phyloP scores from a whole-genome alignment of 2,329 filamentous ascomycete genomes.

The Colletotrichum sansevieriae region DNA sequence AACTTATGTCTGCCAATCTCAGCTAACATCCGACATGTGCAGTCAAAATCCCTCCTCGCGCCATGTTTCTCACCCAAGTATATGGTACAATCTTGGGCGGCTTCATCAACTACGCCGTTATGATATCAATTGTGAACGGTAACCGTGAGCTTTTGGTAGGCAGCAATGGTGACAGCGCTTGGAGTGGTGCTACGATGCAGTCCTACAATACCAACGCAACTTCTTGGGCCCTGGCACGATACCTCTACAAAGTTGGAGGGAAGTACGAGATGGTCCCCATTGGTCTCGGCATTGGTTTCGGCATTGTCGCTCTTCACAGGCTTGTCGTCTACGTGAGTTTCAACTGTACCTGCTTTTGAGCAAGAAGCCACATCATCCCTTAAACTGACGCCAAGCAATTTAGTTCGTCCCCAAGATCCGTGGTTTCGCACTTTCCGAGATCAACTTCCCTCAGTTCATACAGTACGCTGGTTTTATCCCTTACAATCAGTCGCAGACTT shows the following conservation, averaged over 20 bases:
- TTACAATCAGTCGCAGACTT: slow-evolving; percentile 68
- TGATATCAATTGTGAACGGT: slow-evolving; percentile 64
- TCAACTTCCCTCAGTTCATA: slow-evolving; percentile 68
- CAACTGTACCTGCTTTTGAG: neutral
- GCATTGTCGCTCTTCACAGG: slow-evolving; percentile 58
- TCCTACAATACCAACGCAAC: slow-evolving; percentile 61
- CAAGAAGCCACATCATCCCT: neutral
- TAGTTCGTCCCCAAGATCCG: slow-evolving; percentile 63
- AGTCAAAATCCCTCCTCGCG: slow-evolving; percentile 67
- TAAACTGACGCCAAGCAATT: neutral
- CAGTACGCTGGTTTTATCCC: slow-evolving; percentile 68
- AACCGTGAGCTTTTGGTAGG: slow-evolving; percentile 62
- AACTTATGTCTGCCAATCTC: slow-evolving; percentile 18
- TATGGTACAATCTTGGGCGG: slow-evolving; percentile 68
- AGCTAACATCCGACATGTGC: slow-evolving; percentile 28
- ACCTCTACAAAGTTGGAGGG: slow-evolving; percentile 62
- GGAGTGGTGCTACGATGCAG: slow-evolving; percentile 67
- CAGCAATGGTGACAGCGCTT: slow-evolving; percentile 61
- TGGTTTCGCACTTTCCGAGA: slow-evolving; percentile 54
- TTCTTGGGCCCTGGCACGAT: slow-evolving; percentile 64
- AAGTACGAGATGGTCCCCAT: slow-evolving; percentile 63
- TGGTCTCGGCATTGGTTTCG: slow-evolving; percentile 63
- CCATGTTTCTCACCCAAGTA: slow-evolving; percentile 69
- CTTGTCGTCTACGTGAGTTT: slow-evolving; percentile 55
- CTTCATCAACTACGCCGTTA: slow-evolving; percentile 67